These are phyloP conservation scores for Lyophyllum decastes DNA, from an alignment of 768 basidiomycete species.

Conservation along the genomic window DNA sequence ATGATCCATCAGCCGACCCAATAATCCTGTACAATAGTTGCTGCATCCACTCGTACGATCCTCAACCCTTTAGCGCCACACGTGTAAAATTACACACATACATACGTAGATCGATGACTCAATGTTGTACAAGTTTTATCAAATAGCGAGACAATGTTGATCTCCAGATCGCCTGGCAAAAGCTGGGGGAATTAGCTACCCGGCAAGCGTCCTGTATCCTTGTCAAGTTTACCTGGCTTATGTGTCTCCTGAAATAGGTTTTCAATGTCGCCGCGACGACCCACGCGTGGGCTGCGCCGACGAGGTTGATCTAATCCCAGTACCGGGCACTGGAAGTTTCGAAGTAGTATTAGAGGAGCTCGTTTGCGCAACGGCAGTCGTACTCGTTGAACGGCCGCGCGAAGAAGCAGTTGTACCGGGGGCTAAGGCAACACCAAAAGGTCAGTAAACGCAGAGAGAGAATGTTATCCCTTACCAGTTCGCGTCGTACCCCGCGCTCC, in stretches of 20 bases:
- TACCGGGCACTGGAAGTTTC: conserved; percentile 16
- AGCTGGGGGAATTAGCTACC: neutral
- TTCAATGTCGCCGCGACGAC: conserved; percentile 8
- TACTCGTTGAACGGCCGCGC: conserved; percentile 8
- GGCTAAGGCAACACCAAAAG: neutral
- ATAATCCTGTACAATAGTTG: neutral
- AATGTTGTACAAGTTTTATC: neutral
- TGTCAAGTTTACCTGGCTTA: too few species aligned
- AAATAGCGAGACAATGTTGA: neutral
- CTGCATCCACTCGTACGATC: neutral
- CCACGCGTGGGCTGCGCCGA: conserved; percentile 8
- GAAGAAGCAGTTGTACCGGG: neutral
- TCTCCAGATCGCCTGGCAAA: neutral
- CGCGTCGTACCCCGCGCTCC: conserved; percentile 41
- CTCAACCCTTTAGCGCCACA: neutral
- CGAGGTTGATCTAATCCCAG: conserved; percentile 8
- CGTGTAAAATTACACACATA: neutral
- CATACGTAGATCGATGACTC: neutral
- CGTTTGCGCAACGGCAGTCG: neutral
- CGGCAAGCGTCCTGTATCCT: too few species aligned
- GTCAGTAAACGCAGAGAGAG: neutral
- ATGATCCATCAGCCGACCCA: neutral
- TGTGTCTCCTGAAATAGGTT: too few species aligned
- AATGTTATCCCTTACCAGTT: conserved; percentile 29
- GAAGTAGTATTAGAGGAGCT: neutral